Percentiles rank a stretch among this genome's conserved stretches.
Evolutionary conservation across 768 basidiomycete genomes (phyloP).

Genomic region (Russula sp.): DNA sequence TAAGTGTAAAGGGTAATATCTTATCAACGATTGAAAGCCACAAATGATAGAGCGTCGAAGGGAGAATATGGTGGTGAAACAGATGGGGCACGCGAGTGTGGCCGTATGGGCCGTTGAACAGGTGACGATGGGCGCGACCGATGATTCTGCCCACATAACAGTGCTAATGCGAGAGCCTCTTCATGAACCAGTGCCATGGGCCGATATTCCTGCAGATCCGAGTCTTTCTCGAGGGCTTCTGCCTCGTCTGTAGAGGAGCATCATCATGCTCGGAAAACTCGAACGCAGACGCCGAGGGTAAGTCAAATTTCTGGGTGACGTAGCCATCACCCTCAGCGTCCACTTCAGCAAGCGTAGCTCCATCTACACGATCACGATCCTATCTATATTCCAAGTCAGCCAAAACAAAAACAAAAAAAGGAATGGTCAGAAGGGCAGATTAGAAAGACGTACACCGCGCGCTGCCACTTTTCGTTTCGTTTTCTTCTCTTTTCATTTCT

Average conservation of each 20-base stretch:
- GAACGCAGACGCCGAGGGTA: constrained; percentile 40
- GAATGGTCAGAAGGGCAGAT: not conserved
- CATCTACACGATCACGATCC: constrained; percentile 31
- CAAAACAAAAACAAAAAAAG: not conserved
- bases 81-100: too few relatives aligned
- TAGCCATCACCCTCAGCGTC: constrained; percentile 57
- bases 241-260: constrained; percentile 37
- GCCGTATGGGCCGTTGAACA: too few relatives aligned
- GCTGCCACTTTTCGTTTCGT: constrained; percentile 84
- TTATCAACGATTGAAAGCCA: too few relatives aligned
- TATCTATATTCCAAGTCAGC: constrained; percentile 13
- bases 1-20: too few relatives aligned
- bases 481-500: constrained; percentile 90
- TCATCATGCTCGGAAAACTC: constrained; percentile 32
- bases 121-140: too few relatives aligned
- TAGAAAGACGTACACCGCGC: constrained; percentile 32
- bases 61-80: too few relatives aligned
- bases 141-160: constrained; percentile 45
- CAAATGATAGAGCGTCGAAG: too few relatives aligned
- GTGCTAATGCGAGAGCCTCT: constrained; percentile 60
- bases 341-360: constrained; percentile 39
- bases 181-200: constrained; percentile 47
- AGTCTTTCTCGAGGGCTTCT: constrained; percentile 30
- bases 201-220: constrained; percentile 33
- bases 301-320: constrained; percentile 66